Evolutionary conservation across 78 protist genomes (phyloP).

Genomic region (Polysphondylium violaceum): DNA sequence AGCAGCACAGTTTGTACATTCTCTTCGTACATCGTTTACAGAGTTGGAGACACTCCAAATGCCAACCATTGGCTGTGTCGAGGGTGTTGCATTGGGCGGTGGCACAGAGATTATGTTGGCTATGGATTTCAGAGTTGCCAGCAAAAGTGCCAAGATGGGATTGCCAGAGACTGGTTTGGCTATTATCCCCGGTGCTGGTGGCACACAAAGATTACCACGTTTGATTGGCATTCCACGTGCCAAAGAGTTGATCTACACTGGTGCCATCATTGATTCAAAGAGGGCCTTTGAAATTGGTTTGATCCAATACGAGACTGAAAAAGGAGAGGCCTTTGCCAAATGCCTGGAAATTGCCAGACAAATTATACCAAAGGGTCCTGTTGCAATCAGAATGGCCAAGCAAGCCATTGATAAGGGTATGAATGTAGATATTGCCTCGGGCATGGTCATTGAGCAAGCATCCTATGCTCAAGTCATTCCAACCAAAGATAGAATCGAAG

Average conservation of each 20-base stretch:
- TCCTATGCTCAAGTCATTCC: conserved; percentile 93
- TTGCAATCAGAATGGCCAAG: conserved; percentile 92
- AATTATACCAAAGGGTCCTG: conserved; percentile 86
- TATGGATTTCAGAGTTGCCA: conserved; percentile 90
- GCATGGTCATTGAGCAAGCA: conserved; percentile 87
- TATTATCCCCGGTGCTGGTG: conserved; percentile 97
- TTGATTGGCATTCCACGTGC: conserved; percentile 86
- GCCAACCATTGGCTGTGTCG: conserved; percentile 91
- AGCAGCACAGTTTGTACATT: conserved; percentile 86
- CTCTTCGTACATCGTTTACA: conserved; percentile 79
- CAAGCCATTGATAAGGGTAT: conserved; percentile 88
- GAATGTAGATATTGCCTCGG: conserved; percentile 83
- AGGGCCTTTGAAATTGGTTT: conserved; percentile 74
- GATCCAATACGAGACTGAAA: conserved; percentile 54
- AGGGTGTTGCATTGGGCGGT: conserved; percentile 96
- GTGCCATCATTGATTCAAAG: conserved; percentile 33
- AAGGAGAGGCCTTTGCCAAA: conserved; percentile 54
- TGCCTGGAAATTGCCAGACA: conserved; percentile 82
- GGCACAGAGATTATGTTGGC: conserved; percentile 95
- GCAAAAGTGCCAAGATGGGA: conserved; percentile 83
- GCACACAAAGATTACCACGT: conserved; percentile 95
- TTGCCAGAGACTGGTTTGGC: conserved; percentile 93
- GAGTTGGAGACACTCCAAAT: conserved; percentile 86
- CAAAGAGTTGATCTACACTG: conserved; percentile 91
- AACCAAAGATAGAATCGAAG: conserved; percentile 92